phyloP scores from a whole-genome alignment of 495 filamentous ascomycete genomes.

The Rhizodiscina lignyota region DNA sequence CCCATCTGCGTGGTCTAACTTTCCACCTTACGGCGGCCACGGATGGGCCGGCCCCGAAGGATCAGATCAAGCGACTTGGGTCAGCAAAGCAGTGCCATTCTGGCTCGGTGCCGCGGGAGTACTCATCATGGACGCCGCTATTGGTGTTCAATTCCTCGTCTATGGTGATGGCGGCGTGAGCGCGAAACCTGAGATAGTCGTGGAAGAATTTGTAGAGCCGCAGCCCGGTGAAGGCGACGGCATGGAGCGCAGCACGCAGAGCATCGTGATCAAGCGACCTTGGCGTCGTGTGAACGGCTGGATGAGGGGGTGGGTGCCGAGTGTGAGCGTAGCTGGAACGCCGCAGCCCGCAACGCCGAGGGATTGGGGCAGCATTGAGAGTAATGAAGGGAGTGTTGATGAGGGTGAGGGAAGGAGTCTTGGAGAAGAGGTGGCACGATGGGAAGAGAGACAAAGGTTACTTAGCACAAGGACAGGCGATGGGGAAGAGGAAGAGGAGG shows the following conservation, averaged over 20 bases:
- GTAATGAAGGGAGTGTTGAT: no score
- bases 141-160: constrained; percentile 43
- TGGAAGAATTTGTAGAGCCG: constrained; percentile 18
- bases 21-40: constrained; percentile 42
- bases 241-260: not conserved
- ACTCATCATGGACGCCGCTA: constrained; percentile 43
- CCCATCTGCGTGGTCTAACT: constrained; percentile 48
- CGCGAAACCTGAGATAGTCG: constrained; percentile 21
- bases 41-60: constrained; percentile 50
- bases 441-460: no score
- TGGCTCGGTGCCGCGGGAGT: constrained; percentile 59
- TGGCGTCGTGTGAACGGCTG: constrained; percentile 44
- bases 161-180: constrained; percentile 19
- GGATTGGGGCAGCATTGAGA: no score
- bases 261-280: constrained; percentile 1
- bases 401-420: no score
- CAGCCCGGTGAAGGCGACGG: not conserved
- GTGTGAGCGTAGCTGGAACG: constrained; percentile 3
- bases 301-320: constrained; percentile 56
- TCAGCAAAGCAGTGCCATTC: constrained; percentile 43
- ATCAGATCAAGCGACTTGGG: constrained; percentile 39
- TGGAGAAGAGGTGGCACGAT: no score
- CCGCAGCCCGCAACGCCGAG: no score
- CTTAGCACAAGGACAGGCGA: no score
- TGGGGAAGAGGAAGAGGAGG: no score